Base-by-base conservation (phyloP, 495 filamentous ascomycete species). In the Tetracladium marchalianum region DNA sequence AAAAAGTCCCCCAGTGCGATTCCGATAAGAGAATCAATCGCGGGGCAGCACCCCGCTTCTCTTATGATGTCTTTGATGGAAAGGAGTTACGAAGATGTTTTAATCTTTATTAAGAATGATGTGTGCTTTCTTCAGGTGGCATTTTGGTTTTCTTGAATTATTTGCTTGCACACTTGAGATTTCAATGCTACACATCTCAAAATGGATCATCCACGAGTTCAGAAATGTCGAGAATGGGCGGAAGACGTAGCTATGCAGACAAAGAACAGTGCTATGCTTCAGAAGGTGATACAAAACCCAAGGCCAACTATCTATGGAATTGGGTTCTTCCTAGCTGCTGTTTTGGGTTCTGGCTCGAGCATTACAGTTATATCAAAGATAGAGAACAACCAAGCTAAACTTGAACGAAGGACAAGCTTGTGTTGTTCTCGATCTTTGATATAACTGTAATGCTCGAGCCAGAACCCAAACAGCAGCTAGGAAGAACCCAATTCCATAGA, bases 31-130 rank as follows among this genome's bases (percentile, higher is more conserved):
- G 51, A 31, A n/a, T 22, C 34, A 56, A 41, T 31, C 18, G 41
- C 35, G 41, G 55, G 49, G 47, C 47, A 57, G 24, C 45, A 53
- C 44, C 47, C 48, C 51, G 45, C 48, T 32, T 32, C 27, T 22
- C 13, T 15, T 16, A 11, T 38, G n/a, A 13, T 41, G 41, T 53
- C 45, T 52, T 55, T 49, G 16, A 27, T 16, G 15, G 27, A 5
- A 13, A 31, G 11, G 15, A 41, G 17, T 8, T 39, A 27, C 22
- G 17, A 22, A 4, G 16, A 40, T 35, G 13, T 31, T 32, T 33
- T 47, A 42, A 47, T 45, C 42, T 38, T 35, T 35, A 12, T 9
- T 51, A 35, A 19, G 11, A n/a, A 17, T 19, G 7, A 35, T 4
- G 9, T 27, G n/a, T n/a, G 12, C 8, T 40, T 18, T 15, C n/a